These are phyloP conservation scores for Lycium ferocissimum DNA, from an alignment of 257 asterid species.

Conservation along the genomic window DNA sequence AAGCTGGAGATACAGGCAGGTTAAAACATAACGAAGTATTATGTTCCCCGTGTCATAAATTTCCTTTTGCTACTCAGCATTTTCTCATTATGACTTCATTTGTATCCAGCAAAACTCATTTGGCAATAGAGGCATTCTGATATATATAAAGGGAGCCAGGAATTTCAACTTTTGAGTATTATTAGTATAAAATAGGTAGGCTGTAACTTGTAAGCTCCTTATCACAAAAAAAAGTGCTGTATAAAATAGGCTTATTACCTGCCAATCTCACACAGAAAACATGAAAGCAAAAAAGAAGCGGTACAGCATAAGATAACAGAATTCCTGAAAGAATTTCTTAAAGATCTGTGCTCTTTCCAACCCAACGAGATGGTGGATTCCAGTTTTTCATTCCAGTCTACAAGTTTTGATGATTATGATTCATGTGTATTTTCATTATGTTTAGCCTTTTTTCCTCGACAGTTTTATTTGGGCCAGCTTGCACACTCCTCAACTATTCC, in stretches of 20 bases:
- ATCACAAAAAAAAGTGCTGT: neutral
- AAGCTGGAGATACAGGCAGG: neutral
- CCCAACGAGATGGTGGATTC: too few species aligned
- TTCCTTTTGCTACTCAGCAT: conserved; percentile 7
- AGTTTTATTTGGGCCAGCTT: neutral
- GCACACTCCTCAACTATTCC: neutral
- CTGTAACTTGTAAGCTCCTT: neutral
- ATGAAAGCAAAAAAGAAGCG: neutral
- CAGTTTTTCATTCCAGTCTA: neutral
- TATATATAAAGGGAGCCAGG: neutral
- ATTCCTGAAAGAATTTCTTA: neutral
- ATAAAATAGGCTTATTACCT: neutral
- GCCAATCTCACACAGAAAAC: conserved; percentile 9
- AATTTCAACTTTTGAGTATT: neutral
- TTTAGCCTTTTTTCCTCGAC: neutral
- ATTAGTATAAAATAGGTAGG: neutral
- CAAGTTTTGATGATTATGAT: neutral
- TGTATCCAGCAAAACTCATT: neutral
- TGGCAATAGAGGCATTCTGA: conserved; percentile 3
- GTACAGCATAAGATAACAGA: neutral
- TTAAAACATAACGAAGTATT: neutral
- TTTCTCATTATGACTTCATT: conserved; percentile 16
- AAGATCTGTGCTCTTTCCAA: neutral
- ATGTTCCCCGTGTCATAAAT: neutral
- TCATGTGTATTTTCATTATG: neutral